Evolutionary conservation across 257 asterid species (phyloP), one percentile per base, ranked within the genome.

Genomic region (Galeopsis tetrahit): DNA sequence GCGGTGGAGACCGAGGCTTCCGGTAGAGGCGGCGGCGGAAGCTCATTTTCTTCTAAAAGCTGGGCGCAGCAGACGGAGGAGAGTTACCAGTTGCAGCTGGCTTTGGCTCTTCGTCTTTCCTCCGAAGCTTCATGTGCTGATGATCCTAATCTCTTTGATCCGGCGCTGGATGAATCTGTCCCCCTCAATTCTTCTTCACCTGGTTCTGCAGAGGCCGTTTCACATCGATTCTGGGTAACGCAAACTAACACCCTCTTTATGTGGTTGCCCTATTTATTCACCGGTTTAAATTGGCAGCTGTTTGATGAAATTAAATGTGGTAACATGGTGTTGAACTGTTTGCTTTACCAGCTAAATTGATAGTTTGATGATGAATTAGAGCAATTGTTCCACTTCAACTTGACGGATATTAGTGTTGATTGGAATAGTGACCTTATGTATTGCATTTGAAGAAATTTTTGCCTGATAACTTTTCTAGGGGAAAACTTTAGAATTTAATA

Each of bases 61-160:
- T 91, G 97, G 97, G 97, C 96, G 63, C 95, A 85, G 84, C 96
- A 92, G 85, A 92, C 93, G 69, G 97, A 88, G 84, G 97, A 92
- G 86, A 89, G 96, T 78, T 92, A 92, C 68, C 92, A 88, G 78
- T 68, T 92, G 85, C 97, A 89, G 84, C 83, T 89, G 84, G 92
- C 93, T 4, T 77, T 92, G 82, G 97, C 96, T 48, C 86, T 89
- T 57, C 88, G 97, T 74, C 82, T 92, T 43, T 89, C 96, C 2
- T 75, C 90, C 33, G 96, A 89, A 82, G 96, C 96, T 38, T 80
- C 90, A 0, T 84, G 96, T 70, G 95, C 90, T 10, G 87, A 85
- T 72, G 90, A 86, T 80, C 96, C 96, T 33, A 82, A 89, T 82
- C 85, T 87, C 59, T 80, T 88, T 86, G 87, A 88, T 84, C 86